Conservation (phyloP, 164 flowering plant species). For the Magnolia kwangsiensis region DNA sequence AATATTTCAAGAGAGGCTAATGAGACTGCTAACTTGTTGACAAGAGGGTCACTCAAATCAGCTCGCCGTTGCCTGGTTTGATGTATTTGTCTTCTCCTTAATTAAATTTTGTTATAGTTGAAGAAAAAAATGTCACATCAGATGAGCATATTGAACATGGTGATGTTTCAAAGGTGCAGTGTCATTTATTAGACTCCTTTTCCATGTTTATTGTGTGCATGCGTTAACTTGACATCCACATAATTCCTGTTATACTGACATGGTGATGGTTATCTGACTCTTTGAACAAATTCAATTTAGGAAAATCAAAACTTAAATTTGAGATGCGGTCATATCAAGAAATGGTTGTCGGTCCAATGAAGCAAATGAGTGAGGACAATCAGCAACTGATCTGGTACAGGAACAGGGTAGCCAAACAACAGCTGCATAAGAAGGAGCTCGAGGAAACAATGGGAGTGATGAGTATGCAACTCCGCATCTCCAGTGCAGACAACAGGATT, state of each 20-base stretch:
- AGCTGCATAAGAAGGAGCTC: slow-evolving; percentile 43
- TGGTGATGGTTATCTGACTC: neutral
- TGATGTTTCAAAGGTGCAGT: neutral
- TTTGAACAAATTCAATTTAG: slow-evolving; percentile 24
- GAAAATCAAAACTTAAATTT: slow-evolving; percentile 61
- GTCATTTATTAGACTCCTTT: neutral
- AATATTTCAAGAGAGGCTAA: neutral
- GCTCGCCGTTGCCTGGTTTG: too few species aligned
- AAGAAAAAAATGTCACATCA: too few species aligned
- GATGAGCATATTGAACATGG: neutral
- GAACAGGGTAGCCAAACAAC: slow-evolving; percentile 42
- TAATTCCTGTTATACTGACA: neutral
- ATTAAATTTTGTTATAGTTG: neutral
- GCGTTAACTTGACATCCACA: neutral
- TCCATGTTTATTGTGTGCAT: neutral
- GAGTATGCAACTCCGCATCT: slow-evolving; percentile 49
- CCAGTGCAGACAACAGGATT: slow-evolving; percentile 49
- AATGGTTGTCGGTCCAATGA: slow-evolving; percentile 58
- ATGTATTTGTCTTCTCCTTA: neutral
- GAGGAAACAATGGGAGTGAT: slow-evolving; percentile 46
- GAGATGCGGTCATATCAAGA: slow-evolving; percentile 77
- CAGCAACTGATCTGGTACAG: slow-evolving; percentile 52
- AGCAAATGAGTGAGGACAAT: slow-evolving; percentile 78
- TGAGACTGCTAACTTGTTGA: neutral
- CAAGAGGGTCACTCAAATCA: too few species aligned